These are phyloP conservation scores for Nyssa sinensis DNA, from an alignment of 148 eudicot genomes.

Conservation along the genomic window DNA sequence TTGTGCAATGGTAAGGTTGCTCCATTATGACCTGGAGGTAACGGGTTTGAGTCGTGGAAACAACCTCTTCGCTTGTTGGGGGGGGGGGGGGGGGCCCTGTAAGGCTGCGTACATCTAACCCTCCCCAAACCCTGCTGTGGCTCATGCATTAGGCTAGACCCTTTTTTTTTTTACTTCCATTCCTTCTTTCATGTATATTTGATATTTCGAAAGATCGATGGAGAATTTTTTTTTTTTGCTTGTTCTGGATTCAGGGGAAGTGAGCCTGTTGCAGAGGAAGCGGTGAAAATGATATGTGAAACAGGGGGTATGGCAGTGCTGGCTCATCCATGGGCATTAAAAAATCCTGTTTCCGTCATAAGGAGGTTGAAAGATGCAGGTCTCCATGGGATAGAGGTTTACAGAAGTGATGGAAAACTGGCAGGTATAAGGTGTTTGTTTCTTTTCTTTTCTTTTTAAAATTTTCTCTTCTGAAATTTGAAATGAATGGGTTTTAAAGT, in stretches of 20 bases:
- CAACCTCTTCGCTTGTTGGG: no score
- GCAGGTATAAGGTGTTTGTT: constrained; percentile 46
- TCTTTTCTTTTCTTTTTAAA: not conserved
- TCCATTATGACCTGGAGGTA: no score
- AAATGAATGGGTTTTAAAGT: not conserved
- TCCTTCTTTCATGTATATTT: not conserved
- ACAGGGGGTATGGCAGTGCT: constrained; percentile 89
- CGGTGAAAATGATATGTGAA: constrained; percentile 63
- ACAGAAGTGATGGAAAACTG: constrained; percentile 89
- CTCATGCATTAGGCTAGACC: no score
- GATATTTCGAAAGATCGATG: not conserved
- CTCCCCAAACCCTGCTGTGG: no score
- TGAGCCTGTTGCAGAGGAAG: constrained; percentile 85
- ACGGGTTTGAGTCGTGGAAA: no score
- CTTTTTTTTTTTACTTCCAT: no score
- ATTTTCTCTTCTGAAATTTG: not conserved
- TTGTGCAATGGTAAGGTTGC: no score
- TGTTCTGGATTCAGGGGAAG: constrained; percentile 59
- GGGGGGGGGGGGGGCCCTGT: no score
- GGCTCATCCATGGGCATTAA: constrained; percentile 98
- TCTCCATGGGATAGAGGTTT: constrained; percentile 88
- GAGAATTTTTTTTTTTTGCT: constrained; percentile 6
- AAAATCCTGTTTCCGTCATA: constrained; percentile 58
- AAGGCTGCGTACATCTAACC: no score
- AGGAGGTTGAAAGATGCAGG: constrained; percentile 76